A percentile compares a stretch with the other conserved stretches of the same genome.
Conservation (phyloP, 768 basidiomycete species). For the Xerocomellus chrysenteron region DNA sequence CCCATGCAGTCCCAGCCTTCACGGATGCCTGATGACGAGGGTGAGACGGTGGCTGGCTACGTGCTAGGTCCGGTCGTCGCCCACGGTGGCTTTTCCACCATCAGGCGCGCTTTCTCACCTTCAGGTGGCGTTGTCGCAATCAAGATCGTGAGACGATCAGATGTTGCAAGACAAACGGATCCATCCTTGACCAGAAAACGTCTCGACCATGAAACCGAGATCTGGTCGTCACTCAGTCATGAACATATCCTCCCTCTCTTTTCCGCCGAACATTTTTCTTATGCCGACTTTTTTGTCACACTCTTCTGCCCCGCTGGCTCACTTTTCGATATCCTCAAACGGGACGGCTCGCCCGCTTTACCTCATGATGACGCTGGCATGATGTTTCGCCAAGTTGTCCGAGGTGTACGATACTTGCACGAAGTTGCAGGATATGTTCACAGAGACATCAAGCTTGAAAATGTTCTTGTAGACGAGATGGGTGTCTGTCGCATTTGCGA, state of each 20-base stretch:
- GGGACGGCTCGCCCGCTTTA: slow-evolving; percentile 65
- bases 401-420: slow-evolving; percentile 82
- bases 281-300: slow-evolving; percentile 79
- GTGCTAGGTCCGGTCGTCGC: slow-evolving; percentile 75
- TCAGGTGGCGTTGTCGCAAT: slow-evolving; percentile 73
- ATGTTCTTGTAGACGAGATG: slow-evolving; percentile 88
- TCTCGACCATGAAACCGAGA: slow-evolving; percentile 64
- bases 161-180: slow-evolving; percentile 52
- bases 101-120: slow-evolving; percentile 64
- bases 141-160: slow-evolving; percentile 72
- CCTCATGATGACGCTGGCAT: slow-evolving; percentile 77
- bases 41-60: slow-evolving; percentile 67
- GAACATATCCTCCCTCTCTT: slow-evolving; percentile 88
- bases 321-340: slow-evolving; percentile 77
- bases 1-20: slow-evolving; percentile 32
- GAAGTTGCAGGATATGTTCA: slow-evolving; percentile 77
- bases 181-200: slow-evolving; percentile 49
- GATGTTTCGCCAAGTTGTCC: slow-evolving; percentile 84
- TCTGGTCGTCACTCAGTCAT: slow-evolving; percentile 78
- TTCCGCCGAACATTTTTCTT: slow-evolving; percentile 52
- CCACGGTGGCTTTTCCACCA: slow-evolving; percentile 78
- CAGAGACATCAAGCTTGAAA: slow-evolving; percentile 96
- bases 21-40: slow-evolving; percentile 60
- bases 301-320: slow-evolving; percentile 83
- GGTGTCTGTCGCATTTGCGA: slow-evolving; percentile 84